These are phyloP conservation scores for Marvania coccoides DNA, from an alignment of 139 green algal genomes.

Conservation along the genomic window DNA sequence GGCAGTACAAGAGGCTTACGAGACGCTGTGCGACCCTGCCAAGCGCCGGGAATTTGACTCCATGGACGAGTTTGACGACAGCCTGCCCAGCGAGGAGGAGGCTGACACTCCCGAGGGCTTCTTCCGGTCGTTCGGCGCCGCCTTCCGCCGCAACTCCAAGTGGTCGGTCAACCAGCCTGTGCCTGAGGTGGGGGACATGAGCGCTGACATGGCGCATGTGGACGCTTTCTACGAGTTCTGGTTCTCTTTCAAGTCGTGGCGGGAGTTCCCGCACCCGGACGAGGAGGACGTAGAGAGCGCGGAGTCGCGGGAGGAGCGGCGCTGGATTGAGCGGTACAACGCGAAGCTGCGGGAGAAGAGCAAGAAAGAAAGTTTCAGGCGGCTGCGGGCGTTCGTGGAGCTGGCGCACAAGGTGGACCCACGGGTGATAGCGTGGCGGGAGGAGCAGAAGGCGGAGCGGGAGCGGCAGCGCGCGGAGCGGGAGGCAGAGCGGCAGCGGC, in stretches of 20 bases:
- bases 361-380: constrained; percentile 88
- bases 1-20: constrained; percentile 74
- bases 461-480: constrained; percentile 35
- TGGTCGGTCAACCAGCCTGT: constrained; percentile 67
- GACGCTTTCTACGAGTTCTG: constrained; percentile 95
- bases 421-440: constrained; percentile 55
- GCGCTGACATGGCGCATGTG: constrained; percentile 42
- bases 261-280: constrained; percentile 93
- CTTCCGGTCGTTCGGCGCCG: constrained; percentile 85
- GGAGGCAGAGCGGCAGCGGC: constrained; percentile 25
- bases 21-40: constrained; percentile 71
- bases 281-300: constrained; percentile 86
- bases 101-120: constrained; percentile 70
- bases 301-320: constrained; percentile 55
- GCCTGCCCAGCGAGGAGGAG: constrained; percentile 51
- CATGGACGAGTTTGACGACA: constrained; percentile 92
- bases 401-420: constrained; percentile 75
- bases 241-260: constrained; percentile 85
- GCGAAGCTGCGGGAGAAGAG: constrained; percentile 83
- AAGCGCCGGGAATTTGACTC: constrained; percentile 83
- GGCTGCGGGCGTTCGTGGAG: constrained; percentile 87
- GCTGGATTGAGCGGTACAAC: constrained; percentile 93
- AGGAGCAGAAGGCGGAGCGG: constrained; percentile 58
- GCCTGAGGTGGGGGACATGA: constrained; percentile 66
- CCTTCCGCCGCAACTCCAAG: constrained; percentile 82